Percentiles rank a stretch among this genome's conserved stretches.
Evolutionary conservation across 1,284 basidiomycete species (phyloP).

Genomic region (Ustilago loliicola): DNA sequence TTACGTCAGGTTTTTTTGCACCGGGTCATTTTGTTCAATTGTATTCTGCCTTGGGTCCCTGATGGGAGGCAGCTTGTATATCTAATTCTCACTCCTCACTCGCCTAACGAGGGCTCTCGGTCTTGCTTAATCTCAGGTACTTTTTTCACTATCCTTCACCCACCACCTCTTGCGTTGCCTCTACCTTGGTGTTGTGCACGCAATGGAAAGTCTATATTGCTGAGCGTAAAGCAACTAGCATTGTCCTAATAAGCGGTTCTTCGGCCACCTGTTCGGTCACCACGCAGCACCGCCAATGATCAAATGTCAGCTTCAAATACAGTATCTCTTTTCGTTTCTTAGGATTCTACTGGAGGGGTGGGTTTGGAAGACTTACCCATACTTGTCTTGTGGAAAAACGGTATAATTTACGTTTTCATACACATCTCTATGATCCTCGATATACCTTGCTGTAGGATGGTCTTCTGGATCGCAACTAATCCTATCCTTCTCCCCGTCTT

Average conservation of each 20-base stretch:
- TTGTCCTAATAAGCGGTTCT: conserved; percentile 49
- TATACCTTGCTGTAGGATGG: conserved; percentile 66
- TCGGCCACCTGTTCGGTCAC: conserved; percentile 49
- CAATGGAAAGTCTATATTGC: no score
- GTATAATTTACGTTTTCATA: conserved; percentile 63
- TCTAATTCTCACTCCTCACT: conserved; percentile 4
- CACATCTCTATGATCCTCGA: conserved; percentile 60
- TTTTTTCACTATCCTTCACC: background rate
- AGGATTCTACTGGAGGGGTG: background rate
- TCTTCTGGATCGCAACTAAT: conserved; percentile 63
- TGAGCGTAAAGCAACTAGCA: conserved; percentile 20
- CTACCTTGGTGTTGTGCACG: background rate
- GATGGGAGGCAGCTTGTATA: conserved; percentile 3
- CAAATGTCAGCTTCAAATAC: conserved; percentile 27
- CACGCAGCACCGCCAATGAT: conserved; percentile 19
- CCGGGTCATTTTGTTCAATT: conserved; percentile 7
- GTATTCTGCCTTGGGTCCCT: conserved; percentile 1
- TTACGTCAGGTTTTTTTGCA: background rate
- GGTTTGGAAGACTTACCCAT: conserved; percentile 15
- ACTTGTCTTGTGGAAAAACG: conserved; percentile 23
- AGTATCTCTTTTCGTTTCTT: background rate
- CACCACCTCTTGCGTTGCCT: background rate
- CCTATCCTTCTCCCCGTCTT: conserved; percentile 35
- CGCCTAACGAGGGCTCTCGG: background rate
- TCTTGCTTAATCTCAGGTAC: conserved; percentile 16